Base-by-base conservation (phyloP, 2,329 filamentous ascomycete species). In the Onygenales sp. region DNA sequence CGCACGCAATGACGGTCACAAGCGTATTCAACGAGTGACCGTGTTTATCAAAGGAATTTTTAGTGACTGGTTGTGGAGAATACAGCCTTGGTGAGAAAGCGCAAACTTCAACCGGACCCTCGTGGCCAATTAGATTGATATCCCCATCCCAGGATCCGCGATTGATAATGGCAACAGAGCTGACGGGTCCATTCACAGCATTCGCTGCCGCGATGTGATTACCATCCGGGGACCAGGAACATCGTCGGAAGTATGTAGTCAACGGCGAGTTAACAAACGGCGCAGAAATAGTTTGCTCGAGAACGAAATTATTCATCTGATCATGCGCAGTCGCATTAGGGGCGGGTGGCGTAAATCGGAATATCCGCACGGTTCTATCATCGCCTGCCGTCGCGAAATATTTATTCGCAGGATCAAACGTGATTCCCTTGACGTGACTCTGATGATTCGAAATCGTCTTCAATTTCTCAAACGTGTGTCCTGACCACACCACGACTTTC, bases 311-410 rank as follows among this genome's bases (percentile, higher is more conserved):
- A 72, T 95, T 94, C 58, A 93, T 84, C 74, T 95, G 93, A 67
- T 98, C 93, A 66, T 97, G 89, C 52, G 92, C 84, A 1, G 89
- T 95, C 38, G 93, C 89, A 67, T 95, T 96, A 8, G 93, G 88
- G 1, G 86, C 81, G 0, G 93, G 91, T 1, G 92, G 87, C 2
- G 88, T 95, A 69, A 96, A 98, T 55, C 91, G 84, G 71, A 95
- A 97, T 63, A 98, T 89, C 69, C 95, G 95, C 71, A 98, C 95
- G 2, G 90, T 92, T 55, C 93, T 84, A 70, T 98, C 93, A 69
- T 98, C 93, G 72, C 90, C 95, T 2, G 94, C 91, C 0, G 94
- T 98, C 13, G 94, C 93, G 71, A 98, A 98, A 76, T 95, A 98
- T 68, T 97, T 98, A 75, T 97, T 97, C 43, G 93, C 93, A 0